Base-by-base conservation (phyloP, 495 filamentous ascomycete species). In the Neurospora sp. region DNA sequence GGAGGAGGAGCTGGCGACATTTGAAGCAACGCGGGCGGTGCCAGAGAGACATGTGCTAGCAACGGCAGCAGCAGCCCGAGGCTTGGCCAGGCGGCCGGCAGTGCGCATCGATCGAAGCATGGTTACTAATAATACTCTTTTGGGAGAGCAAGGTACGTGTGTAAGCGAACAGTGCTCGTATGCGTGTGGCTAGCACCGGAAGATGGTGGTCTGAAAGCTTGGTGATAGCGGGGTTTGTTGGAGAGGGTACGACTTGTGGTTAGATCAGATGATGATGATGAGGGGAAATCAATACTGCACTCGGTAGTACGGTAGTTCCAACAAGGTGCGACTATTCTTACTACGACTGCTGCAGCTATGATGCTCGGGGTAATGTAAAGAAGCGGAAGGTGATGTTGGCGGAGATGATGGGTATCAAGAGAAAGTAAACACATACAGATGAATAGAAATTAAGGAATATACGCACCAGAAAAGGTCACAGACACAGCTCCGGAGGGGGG, bases 81-180 rank as follows among this genome's bases (percentile, higher is more conserved):
- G 83, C 77, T 79, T 77, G 78, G 78, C 76, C 38, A 81, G 39
- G 72, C 76, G 77, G 77, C 79, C 80, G 76, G 80, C 78, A 78
- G 77, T 72, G 78, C 81, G 79, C 76, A 83, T 80, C 74, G 83
- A 83, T 81, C 83, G 82, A 78, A 84, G 78, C 83, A 85, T 85
- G 80, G 69, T 79, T 62, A 62, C 54, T 34, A 62, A 31, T 62
- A 62, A 31, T 62, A 62, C 13, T 62, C 48, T 59, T 28, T 59
- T 59, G 24, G 45, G 45, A 48, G 42, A 45, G 43, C 19, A 43
- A 43, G 42, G 10, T 54, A 24, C 28, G 24, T 62, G 28, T 66
- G 54, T 66, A 66, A 66, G 54, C 54, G 54, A 66, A 28, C 28
- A 0, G 28, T 66, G 54, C 54, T 36, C 54, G 54, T 62, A 19